A percentile compares a stretch with the other conserved stretches of the same genome.
These are phyloP conservation scores for Dactylellina parvicollis DNA, from an alignment of 2,329 filamentous ascomycete species.

Conservation along the genomic window DNA sequence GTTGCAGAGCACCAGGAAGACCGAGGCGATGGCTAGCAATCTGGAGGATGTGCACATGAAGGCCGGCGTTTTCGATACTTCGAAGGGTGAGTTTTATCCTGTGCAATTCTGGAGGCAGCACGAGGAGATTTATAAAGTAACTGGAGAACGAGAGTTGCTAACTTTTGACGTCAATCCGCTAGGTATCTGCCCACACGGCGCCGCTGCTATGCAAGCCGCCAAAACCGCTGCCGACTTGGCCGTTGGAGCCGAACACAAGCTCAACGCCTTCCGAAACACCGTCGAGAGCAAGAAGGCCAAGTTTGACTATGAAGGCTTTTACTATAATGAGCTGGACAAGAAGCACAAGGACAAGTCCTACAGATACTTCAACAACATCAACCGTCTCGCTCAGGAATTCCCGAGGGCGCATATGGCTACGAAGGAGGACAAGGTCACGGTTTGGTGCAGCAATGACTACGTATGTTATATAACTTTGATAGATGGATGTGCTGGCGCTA, in stretches of 20 bases:
- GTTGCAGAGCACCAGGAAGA: constrained; percentile 80
- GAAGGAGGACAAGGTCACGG: constrained; percentile 85
- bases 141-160: no score
- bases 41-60: constrained; percentile 57
- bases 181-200: constrained; percentile 58
- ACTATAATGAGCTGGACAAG: constrained; percentile 88
- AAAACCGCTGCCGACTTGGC: constrained; percentile 57
- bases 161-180: constrained; percentile 6
- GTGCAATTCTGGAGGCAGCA: background rate
- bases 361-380: constrained; percentile 99
- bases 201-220: constrained; percentile 58
- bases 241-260: constrained; percentile 54
- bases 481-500: background rate
- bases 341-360: constrained; percentile 99
- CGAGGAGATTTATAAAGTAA: background rate
- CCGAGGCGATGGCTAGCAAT: constrained; percentile 78
- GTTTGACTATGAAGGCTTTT: constrained; percentile 93
- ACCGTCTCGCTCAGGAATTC: constrained; percentile 94
- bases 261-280: constrained; percentile 31
- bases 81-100: constrained; percentile 54
- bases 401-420: constrained; percentile 90
- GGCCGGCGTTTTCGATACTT: constrained; percentile 57
- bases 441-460: constrained; percentile 99
- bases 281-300: constrained; percentile 64
- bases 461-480: constrained; percentile 35